Evolutionary conservation across 768 basidiomycete species (phyloP), one percentile per base, ranked within the genome.

Genomic region (Asterophora lycoperdoides): DNA sequence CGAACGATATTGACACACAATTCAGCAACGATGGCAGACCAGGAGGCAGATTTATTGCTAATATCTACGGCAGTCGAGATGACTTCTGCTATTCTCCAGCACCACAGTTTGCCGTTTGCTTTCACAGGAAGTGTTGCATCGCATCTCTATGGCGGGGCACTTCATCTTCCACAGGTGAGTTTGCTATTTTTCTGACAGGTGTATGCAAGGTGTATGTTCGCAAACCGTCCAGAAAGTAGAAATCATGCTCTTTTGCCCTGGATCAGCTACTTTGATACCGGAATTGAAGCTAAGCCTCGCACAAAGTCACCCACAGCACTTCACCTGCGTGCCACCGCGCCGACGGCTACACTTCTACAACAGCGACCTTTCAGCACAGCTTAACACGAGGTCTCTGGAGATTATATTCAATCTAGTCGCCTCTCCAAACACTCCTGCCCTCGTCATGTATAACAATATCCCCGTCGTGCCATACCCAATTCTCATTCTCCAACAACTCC

Each of bases 381-480:
- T 20, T 23, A 3, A 23, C 23, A 23, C 6, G 23, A 34, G 41
- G 6, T 20, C 45, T 8, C 41, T 54, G 10, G 52, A 54, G 5
- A 28, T 54, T 9, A 36, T 46, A n/a, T 19, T 54, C 30, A 33
- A 29, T 4, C 8, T 20, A 14, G 14, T 15, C 8, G 15, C 48
- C 8, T 15, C 33, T 0, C 35, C 19, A 13, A 34, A 15, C 3
- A 17, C 23, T 5, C 15, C 44, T 8, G 15, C 34, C 28, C 13
- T 51, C 8, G 8, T 10, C 13, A 44, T 13, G 3, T 41, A 51
- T 33, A 39, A 56, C 15, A 42, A 30, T 15, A 13, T 51, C 5
- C 55, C 55, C 2, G 4, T 54, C 4, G 41, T 51, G 5, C 55
- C 55, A 6, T 56, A 53, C 44, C 41, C 55, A 3, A 47, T 51